Conservation (phyloP, 2,329 filamentous ascomycete genomes). For the Sclerotiophoma versabilis region DNA sequence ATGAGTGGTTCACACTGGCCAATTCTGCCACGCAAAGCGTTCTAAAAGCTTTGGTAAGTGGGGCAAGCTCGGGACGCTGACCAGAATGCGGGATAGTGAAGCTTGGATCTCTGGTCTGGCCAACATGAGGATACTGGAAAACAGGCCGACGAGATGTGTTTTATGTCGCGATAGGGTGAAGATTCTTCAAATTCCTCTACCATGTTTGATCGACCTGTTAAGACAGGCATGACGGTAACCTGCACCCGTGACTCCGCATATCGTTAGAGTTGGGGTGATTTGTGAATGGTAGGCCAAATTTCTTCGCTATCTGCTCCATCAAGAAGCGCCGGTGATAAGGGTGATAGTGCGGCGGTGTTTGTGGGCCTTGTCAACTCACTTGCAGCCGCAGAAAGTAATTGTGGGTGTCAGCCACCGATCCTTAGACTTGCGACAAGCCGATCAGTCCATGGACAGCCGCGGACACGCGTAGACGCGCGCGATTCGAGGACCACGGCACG, state of each 20-base stretch:
- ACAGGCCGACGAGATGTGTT: conserved; percentile 23
- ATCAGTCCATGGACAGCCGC: conserved; percentile 10
- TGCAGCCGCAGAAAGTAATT: conserved; percentile 19
- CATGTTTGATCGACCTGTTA: conserved; percentile 14
- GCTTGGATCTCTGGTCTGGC: conserved; percentile 28
- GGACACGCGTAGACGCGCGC: conserved; percentile 23
- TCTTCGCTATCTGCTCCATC: neutral
- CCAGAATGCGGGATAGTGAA: conserved; percentile 29
- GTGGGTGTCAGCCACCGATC: conserved; percentile 27
- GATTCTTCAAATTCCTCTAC: neutral
- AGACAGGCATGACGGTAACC: neutral
- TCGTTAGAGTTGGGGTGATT: neutral
- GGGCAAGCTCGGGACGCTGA: conserved; percentile 27
- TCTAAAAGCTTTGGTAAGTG: conserved; percentile 33
- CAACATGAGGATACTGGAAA: conserved; percentile 21
- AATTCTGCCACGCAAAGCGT: conserved; percentile 39
- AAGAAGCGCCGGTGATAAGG: conserved; percentile 15
- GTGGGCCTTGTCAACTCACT: conserved; percentile 22
- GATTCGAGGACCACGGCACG: conserved; percentile 7
- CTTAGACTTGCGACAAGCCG: conserved; percentile 9
- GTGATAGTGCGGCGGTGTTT: conserved; percentile 8
- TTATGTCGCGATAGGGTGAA: conserved; percentile 23
- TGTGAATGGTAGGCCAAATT: neutral
- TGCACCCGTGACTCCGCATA: neutral
- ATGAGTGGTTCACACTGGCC: conserved; percentile 24